Conservation (phyloP, 257 asterid species). For the Plantago major region DNA sequence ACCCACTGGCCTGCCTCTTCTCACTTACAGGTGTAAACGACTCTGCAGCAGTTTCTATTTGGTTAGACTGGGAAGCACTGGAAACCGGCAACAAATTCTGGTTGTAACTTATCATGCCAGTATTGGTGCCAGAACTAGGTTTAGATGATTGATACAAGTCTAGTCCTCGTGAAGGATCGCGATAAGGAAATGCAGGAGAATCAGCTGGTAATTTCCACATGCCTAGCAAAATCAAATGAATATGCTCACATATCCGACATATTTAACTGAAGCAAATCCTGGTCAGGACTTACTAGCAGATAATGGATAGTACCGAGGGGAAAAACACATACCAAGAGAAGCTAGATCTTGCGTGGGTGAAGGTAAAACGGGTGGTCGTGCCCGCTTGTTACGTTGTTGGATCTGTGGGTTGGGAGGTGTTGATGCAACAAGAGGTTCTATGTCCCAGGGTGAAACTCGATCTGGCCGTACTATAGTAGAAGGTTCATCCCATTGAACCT, state of each 20-base stretch:
- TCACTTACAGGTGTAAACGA: slow-evolving; percentile 51
- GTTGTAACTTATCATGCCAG: slow-evolving; percentile 28
- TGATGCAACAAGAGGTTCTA: slow-evolving; percentile 74
- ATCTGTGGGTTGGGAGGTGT: slow-evolving; percentile 65
- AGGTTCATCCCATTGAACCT: slow-evolving; percentile 99
- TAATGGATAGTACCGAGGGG: slow-evolving; percentile 8
- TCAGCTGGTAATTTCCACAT: slow-evolving; percentile 65
- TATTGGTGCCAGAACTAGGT: slow-evolving; percentile 40
- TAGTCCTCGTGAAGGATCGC: slow-evolving; percentile 44
- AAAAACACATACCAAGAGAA: slow-evolving; percentile 43
- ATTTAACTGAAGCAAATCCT: neutral
- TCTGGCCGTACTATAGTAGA: slow-evolving; percentile 84
- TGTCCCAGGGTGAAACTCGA: slow-evolving; percentile 90
- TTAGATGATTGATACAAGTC: slow-evolving; percentile 60
- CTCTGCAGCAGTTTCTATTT: slow-evolving; percentile 40
- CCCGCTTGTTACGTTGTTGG: slow-evolving; percentile 83
- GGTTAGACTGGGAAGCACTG: slow-evolving; percentile 40
- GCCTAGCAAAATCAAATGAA: slow-evolving; percentile 37
- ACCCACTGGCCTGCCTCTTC: slow-evolving; percentile 67
- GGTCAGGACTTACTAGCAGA: neutral
- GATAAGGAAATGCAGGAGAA: slow-evolving; percentile 43
- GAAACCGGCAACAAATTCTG: slow-evolving; percentile 39
- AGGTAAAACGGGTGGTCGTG: slow-evolving; percentile 60
- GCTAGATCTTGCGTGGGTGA: slow-evolving; percentile 62
- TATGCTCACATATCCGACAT: slow-evolving; percentile 1